Percentiles rank a stretch among this genome's conserved stretches.
Conservation (phyloP, 306 rosid genomes). For the Geum urbanum region DNA sequence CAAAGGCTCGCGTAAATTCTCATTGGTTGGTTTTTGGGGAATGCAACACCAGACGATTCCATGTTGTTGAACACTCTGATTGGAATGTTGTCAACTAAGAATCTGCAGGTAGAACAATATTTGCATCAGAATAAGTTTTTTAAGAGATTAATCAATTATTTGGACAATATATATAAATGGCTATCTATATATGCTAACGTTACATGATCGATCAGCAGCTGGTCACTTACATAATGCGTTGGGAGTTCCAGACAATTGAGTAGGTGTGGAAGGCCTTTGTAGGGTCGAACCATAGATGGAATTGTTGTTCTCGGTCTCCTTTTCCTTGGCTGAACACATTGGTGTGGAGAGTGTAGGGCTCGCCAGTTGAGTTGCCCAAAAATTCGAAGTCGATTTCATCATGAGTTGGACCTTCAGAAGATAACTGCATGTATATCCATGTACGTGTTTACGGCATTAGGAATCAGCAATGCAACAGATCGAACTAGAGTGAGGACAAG, state of each 20-base stretch:
- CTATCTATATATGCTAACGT: no score
- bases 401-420: conserved; percentile 53
- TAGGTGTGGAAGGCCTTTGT: conserved; percentile 47
- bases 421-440: conserved; percentile 36
- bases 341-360: conserved; percentile 46
- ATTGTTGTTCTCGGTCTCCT: conserved; percentile 43
- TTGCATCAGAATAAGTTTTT: neutral
- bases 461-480: no score
- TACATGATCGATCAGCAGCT: no score
- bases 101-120: conserved; percentile 7
- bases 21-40: conserved; percentile 42
- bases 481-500: neutral
- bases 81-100: conserved; percentile 40
- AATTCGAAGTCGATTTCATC: conserved; percentile 50
- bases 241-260: conserved; percentile 38
- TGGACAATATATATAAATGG: no score
- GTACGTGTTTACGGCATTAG: neutral
- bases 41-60: conserved; percentile 39
- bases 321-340: conserved; percentile 41
- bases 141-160: no score
- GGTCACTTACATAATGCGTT: conserved; percentile 36
- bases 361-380: conserved; percentile 41
- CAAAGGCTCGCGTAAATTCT: conserved; percentile 45
- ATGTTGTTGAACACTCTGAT: conserved; percentile 41
- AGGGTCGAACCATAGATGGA: conserved; percentile 51